Base-by-base conservation (phyloP, 805 yeast genomes). In the Wickerhamiella brachini region DNA sequence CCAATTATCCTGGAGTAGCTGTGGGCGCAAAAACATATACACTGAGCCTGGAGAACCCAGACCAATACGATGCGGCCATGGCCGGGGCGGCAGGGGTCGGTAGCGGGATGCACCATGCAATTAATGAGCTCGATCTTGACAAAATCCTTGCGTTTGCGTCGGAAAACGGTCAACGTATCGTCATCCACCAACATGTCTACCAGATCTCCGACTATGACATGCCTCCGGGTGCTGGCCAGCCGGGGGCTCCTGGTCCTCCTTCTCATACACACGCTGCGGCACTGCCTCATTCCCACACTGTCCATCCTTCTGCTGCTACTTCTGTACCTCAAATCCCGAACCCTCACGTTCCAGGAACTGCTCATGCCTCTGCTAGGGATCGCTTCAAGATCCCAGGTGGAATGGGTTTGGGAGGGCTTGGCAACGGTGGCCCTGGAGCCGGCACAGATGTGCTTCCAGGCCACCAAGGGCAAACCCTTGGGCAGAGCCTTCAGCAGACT, bases 181-280 rank as follows among this genome's bases (percentile, higher is more conserved):
- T 87, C 3, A 76, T 87, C 20, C 95, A 87, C 66, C 95, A 87
- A 63, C 95, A 85, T 64, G 80, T 83, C 45, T 90, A 58, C 23
- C 48, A 15, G 24, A 37, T 37, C 20, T 37, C 41, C 20, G 20
- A 37, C 18, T 29, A 29, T 29, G 34, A 29, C 15, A 9, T 12
- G 34, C 34, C 34, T 4, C 34, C 4, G 34, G 34, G 15, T 29
- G 34, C 34, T 5, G 34, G 34, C 34, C 34, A 29, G 4, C n/a
- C n/a, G n/a, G n/a, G n/a, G n/a, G n/a, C n/a, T n/a, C n/a, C n/a
- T n/a, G n/a, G n/a, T n/a, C n/a, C n/a, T n/a, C 15, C 34, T 12
- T 12, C 34, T 29, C 15, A 7, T 29, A 24, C 26, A 24, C 26
- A 24, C 26, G 8, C 5, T 24, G 26, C 26, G 8, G 8, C 26